Evolutionary conservation across 2,329 filamentous ascomycete genomes (phyloP).

Genomic region (Lasiodiplodia sp.): DNA sequence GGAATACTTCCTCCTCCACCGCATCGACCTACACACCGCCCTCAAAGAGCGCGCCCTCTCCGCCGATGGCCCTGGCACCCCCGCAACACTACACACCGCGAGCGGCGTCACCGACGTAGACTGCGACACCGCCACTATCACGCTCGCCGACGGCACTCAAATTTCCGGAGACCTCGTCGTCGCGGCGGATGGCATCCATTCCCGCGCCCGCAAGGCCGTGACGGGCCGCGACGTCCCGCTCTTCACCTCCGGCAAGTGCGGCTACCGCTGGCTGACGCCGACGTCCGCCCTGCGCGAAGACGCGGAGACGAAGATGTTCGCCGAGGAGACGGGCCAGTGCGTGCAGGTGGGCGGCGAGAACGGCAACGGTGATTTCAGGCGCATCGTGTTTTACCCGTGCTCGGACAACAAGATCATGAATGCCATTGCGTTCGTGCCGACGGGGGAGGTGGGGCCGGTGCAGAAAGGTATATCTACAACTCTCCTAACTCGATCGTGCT

Average conservation of each 20-base stretch:
- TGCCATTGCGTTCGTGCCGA: conserved; percentile 37
- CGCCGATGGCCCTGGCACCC: conserved; percentile 43
- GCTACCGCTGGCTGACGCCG: conserved; percentile 64
- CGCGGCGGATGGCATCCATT: conserved; percentile 63
- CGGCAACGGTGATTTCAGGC: conserved; percentile 39
- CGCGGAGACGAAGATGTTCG: conserved; percentile 49
- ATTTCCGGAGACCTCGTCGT: conserved; percentile 59
- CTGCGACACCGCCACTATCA: conserved; percentile 49
- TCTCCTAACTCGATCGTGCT: too few relatives aligned
- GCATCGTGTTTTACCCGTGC: conserved; percentile 58
- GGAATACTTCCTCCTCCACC: conserved; percentile 53
- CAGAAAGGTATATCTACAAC: not conserved
- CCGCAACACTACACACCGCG: conserved; percentile 50
- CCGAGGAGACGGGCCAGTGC: conserved; percentile 48
- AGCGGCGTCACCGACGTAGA: conserved; percentile 56
- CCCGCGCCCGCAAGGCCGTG: conserved; percentile 37
- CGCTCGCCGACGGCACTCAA: conserved; percentile 54
- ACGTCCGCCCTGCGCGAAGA: conserved; percentile 52
- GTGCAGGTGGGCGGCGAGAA: conserved; percentile 55
- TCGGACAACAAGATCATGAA: conserved; percentile 58
- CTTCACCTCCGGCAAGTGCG: conserved; percentile 61
- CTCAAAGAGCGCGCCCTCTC: conserved; percentile 50
- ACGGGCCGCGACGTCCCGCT: conserved; percentile 45
- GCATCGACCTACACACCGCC: conserved; percentile 60
- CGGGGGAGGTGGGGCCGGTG: not conserved